Evolutionary conservation across 345 rosid species (phyloP), one percentile per base, ranked within the genome.

Genomic region (Eucalyptus grandis): DNA sequence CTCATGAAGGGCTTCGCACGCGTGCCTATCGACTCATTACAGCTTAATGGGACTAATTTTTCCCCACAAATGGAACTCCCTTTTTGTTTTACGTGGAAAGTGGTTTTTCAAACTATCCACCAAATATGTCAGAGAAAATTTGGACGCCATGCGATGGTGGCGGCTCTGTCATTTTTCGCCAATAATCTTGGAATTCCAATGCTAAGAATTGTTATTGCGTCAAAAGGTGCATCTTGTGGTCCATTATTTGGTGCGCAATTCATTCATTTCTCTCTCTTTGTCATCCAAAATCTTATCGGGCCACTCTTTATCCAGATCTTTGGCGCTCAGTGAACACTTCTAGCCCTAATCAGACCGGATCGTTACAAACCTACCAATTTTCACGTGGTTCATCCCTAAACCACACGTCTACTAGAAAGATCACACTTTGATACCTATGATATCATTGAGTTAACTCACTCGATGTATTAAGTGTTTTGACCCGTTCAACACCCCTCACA

Each of bases 261-360:
- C 27, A 56, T 56, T 22, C 3, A 56, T 56, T 56, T 56, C 0
- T 56, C 0, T 2, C 62, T 56, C 0, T 56, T 22, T 56, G 30
- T 10, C 62, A 22, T 6, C 13, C 0, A 22, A 22, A 22, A 22
- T 0, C 62, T 56, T 56, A 24, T 24, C 3, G 27, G 22, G 30
- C 12, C 30, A 9, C 0, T 56, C 56, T 53, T 53, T 19, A 53
- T 0, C 56, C 0, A 53, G 0, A 53, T 4, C 6, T 21, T 22
- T 56, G 6, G 0, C 0, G n/a, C 62, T 56, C 0, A 56, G 0
- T 24, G 2, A 56, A 56, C 3, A 24, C 30, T 56, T 24, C 6
- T 56, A 0, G 0, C 3, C 0, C 62, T 24, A 24, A 56, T 24
- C 3, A 4, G 30, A 56, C 0, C 0, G 0, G 1, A 0, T 24